Conservation (phyloP, 2,329 filamentous ascomycete genomes). For the Cryphonectria naterciae region DNA sequence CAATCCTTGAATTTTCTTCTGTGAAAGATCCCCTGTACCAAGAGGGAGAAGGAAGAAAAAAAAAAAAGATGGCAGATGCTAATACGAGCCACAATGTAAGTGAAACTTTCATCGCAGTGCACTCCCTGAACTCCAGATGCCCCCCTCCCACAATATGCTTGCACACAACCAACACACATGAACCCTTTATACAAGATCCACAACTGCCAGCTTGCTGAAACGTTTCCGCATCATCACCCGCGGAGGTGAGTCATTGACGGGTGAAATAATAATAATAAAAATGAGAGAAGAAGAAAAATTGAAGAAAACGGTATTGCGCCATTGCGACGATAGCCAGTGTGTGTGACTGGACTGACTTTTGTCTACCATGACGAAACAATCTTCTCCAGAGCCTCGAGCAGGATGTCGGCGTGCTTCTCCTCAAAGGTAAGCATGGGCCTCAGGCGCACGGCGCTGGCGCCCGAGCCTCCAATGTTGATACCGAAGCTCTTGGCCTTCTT, state of each 20-base stretch:
- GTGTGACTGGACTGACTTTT: neutral
- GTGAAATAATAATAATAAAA: neutral
- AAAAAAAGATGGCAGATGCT: neutral
- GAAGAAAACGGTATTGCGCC: neutral
- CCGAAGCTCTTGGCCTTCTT: constrained; percentile 77
- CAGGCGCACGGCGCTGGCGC: constrained; percentile 74
- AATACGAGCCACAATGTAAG: neutral
- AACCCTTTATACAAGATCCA: neutral
- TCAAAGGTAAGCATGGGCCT: constrained; percentile 93
- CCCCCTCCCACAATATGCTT: constrained; percentile 27
- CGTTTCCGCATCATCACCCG: constrained; percentile 3
- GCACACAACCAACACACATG: constrained; percentile 5
- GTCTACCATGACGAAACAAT: constrained; percentile 54
- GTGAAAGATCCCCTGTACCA: neutral
- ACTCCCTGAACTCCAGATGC: constrained; percentile 26
- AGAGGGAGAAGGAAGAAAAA: neutral
- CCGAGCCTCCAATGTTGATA: constrained; percentile 86
- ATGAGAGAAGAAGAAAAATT: neutral
- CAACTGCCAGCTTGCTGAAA: neutral
- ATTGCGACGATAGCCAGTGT: neutral
- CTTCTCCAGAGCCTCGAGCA: constrained; percentile 79
- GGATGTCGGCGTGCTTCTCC: constrained; percentile 84
- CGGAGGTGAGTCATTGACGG: neutral
- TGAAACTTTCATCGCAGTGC: neutral
- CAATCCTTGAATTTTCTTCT: neutral